Percentiles rank a stretch among this genome's conserved stretches.
These are phyloP conservation scores for Adansonia rubrostipa DNA, from an alignment of 441 rosid species.

Conservation along the genomic window DNA sequence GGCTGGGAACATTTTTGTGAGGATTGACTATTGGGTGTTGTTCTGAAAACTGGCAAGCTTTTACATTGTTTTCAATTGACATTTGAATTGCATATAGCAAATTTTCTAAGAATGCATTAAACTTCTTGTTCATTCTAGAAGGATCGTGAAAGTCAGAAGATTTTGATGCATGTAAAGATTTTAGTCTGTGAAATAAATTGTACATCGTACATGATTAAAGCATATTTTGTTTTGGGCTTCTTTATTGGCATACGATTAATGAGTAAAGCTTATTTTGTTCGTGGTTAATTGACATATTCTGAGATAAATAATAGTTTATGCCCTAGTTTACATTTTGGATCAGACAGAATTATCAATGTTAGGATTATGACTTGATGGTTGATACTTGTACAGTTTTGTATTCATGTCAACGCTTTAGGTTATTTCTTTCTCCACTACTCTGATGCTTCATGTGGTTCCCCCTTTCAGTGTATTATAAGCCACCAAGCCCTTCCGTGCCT, in stretches of 20 bases:
- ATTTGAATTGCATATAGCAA: background rate
- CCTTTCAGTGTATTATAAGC: conserved; percentile 46
- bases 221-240: background rate
- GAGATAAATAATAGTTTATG: too few relatives aligned
- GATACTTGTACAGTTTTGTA: background rate
- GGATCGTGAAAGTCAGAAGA: background rate
- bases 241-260: background rate
- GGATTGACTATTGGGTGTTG: background rate
- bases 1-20: background rate
- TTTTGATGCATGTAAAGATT: background rate
- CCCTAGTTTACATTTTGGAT: too few relatives aligned
- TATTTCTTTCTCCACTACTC: conserved; percentile 20
- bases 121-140: background rate
- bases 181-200: background rate
- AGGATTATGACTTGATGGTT: background rate
- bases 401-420: conserved; percentile 15
- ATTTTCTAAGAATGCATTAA: too few relatives aligned
- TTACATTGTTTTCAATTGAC: background rate
- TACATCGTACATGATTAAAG: background rate
- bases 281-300: too few relatives aligned
- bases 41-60: background rate
- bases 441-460: conserved; percentile 26
- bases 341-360: too few relatives aligned
- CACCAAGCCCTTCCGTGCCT: conserved; percentile 50
- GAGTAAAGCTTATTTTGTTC: background rate